Conservation (phyloP, 495 filamentous ascomycete species). For the Chaetomium fimeti region DNA sequence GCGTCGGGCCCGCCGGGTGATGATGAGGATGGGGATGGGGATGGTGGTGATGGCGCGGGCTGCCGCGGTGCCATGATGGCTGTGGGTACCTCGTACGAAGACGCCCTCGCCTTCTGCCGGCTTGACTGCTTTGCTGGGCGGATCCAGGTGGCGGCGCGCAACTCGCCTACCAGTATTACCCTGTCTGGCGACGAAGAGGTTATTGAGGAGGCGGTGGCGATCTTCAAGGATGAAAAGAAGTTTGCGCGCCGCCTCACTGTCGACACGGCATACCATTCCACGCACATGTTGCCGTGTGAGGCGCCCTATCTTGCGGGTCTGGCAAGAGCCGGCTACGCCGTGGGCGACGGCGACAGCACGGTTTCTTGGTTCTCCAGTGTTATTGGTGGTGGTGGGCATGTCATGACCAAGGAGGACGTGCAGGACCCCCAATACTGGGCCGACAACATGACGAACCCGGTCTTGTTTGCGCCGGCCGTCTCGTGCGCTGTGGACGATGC, state of each 20-base stretch:
- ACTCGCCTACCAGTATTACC: slow-evolving; percentile 46
- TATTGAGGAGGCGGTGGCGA: slow-evolving; percentile 28
- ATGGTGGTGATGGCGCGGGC: slow-evolving; percentile 5
- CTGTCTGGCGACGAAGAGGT: slow-evolving; percentile 43
- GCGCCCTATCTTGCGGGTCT: slow-evolving; percentile 32
- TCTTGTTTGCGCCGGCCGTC: background rate
- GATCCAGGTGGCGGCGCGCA: slow-evolving; percentile 41
- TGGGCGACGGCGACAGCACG: background rate
- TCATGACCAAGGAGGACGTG: background rate
- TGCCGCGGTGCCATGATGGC: background rate
- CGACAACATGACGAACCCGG: slow-evolving; percentile 3
- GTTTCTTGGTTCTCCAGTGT: too few species aligned
- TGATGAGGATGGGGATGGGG: too few species aligned
- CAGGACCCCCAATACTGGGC: background rate
- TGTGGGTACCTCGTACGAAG: background rate
- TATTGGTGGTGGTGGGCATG: background rate
- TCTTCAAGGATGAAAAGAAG: slow-evolving; percentile 17
- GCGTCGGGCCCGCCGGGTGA: too few species aligned
- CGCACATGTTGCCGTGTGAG: slow-evolving; percentile 37
- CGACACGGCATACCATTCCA: slow-evolving; percentile 42
- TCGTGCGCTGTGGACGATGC: background rate
- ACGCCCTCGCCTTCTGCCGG: background rate
- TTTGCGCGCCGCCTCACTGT: slow-evolving; percentile 36
- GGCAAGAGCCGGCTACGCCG: background rate
- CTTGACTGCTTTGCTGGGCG: background rate